phyloP scores from a whole-genome alignment of 192 early-diverging fungal species.

The Thamnidium elegans region DNA sequence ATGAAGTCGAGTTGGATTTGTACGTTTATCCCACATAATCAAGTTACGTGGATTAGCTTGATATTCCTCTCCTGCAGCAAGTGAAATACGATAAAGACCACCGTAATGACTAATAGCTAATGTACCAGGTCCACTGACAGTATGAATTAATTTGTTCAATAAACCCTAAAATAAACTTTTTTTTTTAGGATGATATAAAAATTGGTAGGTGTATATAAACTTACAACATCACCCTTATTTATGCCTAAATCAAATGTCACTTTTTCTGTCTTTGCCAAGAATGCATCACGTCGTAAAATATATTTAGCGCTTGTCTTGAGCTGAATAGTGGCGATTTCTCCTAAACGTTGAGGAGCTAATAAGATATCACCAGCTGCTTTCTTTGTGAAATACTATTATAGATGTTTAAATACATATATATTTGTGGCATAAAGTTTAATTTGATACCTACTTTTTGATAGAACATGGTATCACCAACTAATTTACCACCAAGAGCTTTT shows the following conservation, averaged over 20 bases:
- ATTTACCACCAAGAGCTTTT: conserved; percentile 26
- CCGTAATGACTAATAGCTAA: conserved; percentile 64
- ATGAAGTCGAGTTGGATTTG: conserved; percentile 43
- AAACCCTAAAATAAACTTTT: conserved; percentile 39
- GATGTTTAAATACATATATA: neutral
- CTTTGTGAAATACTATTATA: conserved; percentile 53
- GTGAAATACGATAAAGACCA: conserved; percentile 63
- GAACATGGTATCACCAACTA: conserved; percentile 36
- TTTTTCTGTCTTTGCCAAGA: conserved; percentile 58
- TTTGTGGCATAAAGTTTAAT: neutral
- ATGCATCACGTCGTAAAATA: conserved; percentile 59
- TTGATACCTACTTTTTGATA: conserved; percentile 39
- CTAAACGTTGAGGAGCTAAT: conserved; percentile 58
- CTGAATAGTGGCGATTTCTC: conserved; percentile 62
- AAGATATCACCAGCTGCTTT: conserved; percentile 59
- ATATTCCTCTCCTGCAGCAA: conserved; percentile 69
- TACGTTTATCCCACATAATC: conserved; percentile 54
- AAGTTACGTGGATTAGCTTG: conserved; percentile 63
- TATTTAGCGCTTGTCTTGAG: conserved; percentile 55
- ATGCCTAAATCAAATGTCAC: conserved; percentile 48
- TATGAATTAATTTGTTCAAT: conserved; percentile 59
- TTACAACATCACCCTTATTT: conserved; percentile 35
- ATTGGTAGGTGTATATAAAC: neutral
- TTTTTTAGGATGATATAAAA: neutral
- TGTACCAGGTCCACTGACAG: conserved; percentile 62